These are phyloP conservation scores for Primulina tabacum DNA, from an alignment of 257 asterid species.

Conservation along the genomic window DNA sequence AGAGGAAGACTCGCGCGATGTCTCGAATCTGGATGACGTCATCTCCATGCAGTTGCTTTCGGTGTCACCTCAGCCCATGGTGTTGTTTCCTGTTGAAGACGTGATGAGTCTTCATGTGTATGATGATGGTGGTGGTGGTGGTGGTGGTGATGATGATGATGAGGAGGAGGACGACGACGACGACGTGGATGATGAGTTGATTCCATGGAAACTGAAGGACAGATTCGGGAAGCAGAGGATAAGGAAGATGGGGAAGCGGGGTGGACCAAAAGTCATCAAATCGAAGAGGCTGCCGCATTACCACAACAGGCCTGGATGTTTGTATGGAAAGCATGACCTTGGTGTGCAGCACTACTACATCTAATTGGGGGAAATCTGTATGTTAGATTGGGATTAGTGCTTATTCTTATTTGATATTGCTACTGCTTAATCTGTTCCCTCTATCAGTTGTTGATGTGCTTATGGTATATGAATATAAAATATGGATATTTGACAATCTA, in stretches of 20 bases:
- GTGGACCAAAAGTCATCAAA: constrained; percentile 39
- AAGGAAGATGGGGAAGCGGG: constrained; percentile 66
- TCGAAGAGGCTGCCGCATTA: constrained; percentile 50
- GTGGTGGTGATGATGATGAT: constrained; percentile 28
- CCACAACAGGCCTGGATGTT: constrained; percentile 56
- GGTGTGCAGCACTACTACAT: constrained; percentile 38
- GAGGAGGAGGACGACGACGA: constrained; percentile 30
- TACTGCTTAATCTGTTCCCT: not conserved
- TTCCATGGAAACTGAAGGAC: constrained; percentile 56
- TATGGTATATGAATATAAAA: not conserved
- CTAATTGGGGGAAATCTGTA: constrained; percentile 20
- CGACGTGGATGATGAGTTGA: constrained; percentile 68
- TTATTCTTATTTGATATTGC: not conserved
- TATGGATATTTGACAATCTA: not conserved
- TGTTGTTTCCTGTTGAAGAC: constrained; percentile 23
- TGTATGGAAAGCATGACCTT: constrained; percentile 52
- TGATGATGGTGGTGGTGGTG: constrained; percentile 22
- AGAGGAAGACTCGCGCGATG: constrained; percentile 20
- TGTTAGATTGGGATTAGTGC: constrained; percentile 23
- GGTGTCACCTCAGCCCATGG: constrained; percentile 30
- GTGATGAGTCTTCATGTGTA: constrained; percentile 18
- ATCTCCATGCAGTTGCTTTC: constrained; percentile 29
- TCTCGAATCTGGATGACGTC: constrained; percentile 16
- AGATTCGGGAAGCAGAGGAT: constrained; percentile 71
- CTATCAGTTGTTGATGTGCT: not conserved